Evolutionary conservation across 805 yeast species (phyloP), one percentile per base, ranked within the genome.

Genomic region (baker's yeast (Saccharomyces cerevisiae)): DNA sequence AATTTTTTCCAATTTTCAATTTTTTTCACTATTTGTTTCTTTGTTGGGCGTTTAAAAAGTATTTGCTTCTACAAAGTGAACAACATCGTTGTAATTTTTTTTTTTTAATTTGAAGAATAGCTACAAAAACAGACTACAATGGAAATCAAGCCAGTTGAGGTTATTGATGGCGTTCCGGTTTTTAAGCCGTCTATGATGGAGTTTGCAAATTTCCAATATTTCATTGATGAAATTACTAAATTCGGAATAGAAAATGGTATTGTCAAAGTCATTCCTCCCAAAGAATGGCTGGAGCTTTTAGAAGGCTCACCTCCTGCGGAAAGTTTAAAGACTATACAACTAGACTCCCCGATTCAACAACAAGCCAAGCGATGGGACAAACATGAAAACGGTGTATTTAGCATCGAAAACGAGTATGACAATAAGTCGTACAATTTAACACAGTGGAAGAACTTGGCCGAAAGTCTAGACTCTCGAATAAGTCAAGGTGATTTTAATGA

Each of bases 191-290:
- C 75, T 6, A 72, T 77, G 76, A 79, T 72, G 1, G 81, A 87
- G 60, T 89, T 89, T 64, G 61, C 68, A 31, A 89, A 87, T 63
- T 89, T 89, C 62, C 79, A 86, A 57, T 62, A 66, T 47, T 89
- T 78, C 71, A 80, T 88, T 64, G 76, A 77, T 56, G 73, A 79
- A 36, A 82, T 88, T 51, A 84, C 86, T 61, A 66, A 69, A 48
- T 83, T 78, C 62, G 96, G 96, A 1, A 85, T 87, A 92, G 69
- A 76, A 51, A 74, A 85, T 2, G 96, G 96, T 1, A 84, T 89
- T 22, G 87, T 84, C 46, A 89, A 89, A 67, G 78, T 89, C 9
- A 73, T 89, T 1, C 96, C 96, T 0, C 96, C 96, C 0, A 51
- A 61, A n/a, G 87, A 86, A 65, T 89, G 96, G 96, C 51, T 71